A percentile compares a stretch with the other conserved stretches of the same genome.
phyloP scores from a whole-genome alignment of 306 rosid species.

The Arachis hypogaea region DNA sequence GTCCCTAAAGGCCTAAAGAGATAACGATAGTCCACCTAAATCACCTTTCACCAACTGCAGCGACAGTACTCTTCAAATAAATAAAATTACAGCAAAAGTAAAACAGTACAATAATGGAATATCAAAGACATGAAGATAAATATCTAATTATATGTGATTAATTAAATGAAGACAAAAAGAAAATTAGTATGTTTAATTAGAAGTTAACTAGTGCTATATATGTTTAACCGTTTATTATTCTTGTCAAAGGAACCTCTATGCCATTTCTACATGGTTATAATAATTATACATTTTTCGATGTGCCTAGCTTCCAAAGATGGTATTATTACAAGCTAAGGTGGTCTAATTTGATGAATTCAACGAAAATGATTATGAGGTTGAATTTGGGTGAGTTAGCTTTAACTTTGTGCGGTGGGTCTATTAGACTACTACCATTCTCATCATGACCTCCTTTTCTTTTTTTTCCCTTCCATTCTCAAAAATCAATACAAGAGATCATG shows the following conservation, averaged over 20 bases:
- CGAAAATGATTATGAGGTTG: background rate
- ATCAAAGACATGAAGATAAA: background rate
- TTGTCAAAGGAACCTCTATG: too few relatives aligned
- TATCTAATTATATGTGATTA: too few relatives aligned
- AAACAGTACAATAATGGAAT: background rate
- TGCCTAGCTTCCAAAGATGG: background rate
- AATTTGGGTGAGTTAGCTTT: background rate
- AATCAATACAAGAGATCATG: background rate
- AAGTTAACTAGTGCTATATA: too few relatives aligned
- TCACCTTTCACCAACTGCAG: background rate
- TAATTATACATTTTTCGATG: background rate
- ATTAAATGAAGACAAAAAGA: too few relatives aligned
- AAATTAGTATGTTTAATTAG: too few relatives aligned
- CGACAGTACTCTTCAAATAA: background rate
- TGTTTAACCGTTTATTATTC: too few relatives aligned
- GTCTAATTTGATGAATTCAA: too few relatives aligned
- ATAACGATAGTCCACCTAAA: conserved; percentile 14
- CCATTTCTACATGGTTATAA: too few relatives aligned
- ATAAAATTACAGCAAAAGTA: too few relatives aligned
- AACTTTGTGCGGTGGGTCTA: background rate
- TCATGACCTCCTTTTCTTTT: background rate
- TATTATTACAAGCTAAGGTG: background rate
- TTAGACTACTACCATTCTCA: background rate
- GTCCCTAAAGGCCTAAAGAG: background rate
- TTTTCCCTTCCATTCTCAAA: too few relatives aligned